Base-by-base conservation (phyloP, 2,329 filamentous ascomycete species). In the Arthrinium puccinioides region DNA sequence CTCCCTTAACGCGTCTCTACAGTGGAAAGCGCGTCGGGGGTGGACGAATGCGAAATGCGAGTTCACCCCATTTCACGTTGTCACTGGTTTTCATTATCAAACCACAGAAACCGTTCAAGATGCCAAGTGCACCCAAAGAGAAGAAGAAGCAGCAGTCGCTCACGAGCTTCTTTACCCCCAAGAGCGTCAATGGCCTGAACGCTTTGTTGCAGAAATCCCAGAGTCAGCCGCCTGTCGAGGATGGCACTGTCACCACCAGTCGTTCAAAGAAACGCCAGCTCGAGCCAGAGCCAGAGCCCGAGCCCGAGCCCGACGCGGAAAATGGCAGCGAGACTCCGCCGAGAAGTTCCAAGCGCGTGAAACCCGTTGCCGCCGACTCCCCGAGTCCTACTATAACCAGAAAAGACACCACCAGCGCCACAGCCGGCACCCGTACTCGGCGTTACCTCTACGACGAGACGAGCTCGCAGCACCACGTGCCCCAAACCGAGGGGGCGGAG, bases 71-170 rank as follows among this genome's bases (percentile, higher is more conserved):
- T n/a, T n/a, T n/a, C n/a, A n/a, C n/a, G n/a, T n/a, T n/a, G n/a
- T n/a, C n/a, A n/a, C n/a, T n/a, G n/a, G n/a, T n/a, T 15, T 15
- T 24, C 20, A 7, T 24, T 36, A 33, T 20, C 14, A 21, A 21
- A 33, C 19, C 29, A 37, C 21, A 21, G 6, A 26, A 8, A 5
- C 21, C 9, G 14, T 21, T 24, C 38, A 44, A 30, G 21, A 67
- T 67, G 63, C 53, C 62, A 13, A 55, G 58, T 21, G 52, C 60
- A 11, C 42, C 67, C 1, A 67, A 67, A 20, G 63, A 58, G 38
- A 84, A 83, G 60, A 84, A 83, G 60, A 85, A 82, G 51, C 87
- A 96, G 55, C 76, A 82, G 47, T 86, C 87, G 1, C 82, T 96
- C 43, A 92, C 87, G 4, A 89, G 80, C 54, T 94, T 94, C 63